Percentiles rank a stretch among this genome's conserved stretches.
Evolutionary conservation across 2,329 filamentous ascomycete genomes (phyloP).

Genomic region (Microdochium trichocladiopsis): DNA sequence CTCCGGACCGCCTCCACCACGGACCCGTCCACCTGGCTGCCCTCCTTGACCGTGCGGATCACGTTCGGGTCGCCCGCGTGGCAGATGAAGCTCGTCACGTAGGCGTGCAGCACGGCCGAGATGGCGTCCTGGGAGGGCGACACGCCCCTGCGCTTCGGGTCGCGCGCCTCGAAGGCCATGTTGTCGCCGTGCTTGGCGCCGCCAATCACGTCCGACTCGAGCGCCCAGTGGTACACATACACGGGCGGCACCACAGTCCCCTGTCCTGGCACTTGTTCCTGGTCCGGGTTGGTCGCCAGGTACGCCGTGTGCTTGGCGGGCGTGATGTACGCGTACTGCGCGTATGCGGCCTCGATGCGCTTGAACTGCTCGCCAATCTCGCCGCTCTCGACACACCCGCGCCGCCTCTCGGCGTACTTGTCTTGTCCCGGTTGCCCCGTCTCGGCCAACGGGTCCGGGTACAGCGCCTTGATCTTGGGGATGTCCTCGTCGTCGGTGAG

Average conservation of each 20-base stretch:
- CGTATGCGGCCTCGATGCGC: constrained; percentile 45
- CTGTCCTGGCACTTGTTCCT: not conserved
- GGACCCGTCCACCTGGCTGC: not conserved
- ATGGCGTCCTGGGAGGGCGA: constrained; percentile 33
- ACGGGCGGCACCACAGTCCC: constrained; percentile 29
- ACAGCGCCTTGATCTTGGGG: constrained; percentile 25
- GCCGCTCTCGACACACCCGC: constrained; percentile 4
- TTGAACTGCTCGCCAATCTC: constrained; percentile 43
- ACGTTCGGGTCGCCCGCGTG: constrained; percentile 35
- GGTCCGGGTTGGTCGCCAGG: constrained; percentile 20
- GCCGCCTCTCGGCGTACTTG: constrained; percentile 15
- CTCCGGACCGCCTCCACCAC: constrained; percentile 1
- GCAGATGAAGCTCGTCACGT: constrained; percentile 38
- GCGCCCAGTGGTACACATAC: constrained; percentile 47
- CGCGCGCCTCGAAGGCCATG: constrained; percentile 37
- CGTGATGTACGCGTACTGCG: constrained; percentile 45
- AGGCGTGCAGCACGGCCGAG: constrained; percentile 34
- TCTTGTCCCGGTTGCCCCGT: constrained; percentile 23
- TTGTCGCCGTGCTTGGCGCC: constrained; percentile 42
- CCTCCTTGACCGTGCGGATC: constrained; percentile 14
- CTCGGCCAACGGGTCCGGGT: constrained; percentile 27
- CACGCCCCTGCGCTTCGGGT: constrained; percentile 20
- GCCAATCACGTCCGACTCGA: constrained; percentile 31
- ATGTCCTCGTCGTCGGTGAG: constrained; percentile 25
- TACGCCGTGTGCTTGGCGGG: constrained; percentile 43